These are phyloP conservation scores for Pyrenophora tritici-repentis DNA, from an alignment of 2,329 filamentous ascomycete genomes.

Conservation along the genomic window DNA sequence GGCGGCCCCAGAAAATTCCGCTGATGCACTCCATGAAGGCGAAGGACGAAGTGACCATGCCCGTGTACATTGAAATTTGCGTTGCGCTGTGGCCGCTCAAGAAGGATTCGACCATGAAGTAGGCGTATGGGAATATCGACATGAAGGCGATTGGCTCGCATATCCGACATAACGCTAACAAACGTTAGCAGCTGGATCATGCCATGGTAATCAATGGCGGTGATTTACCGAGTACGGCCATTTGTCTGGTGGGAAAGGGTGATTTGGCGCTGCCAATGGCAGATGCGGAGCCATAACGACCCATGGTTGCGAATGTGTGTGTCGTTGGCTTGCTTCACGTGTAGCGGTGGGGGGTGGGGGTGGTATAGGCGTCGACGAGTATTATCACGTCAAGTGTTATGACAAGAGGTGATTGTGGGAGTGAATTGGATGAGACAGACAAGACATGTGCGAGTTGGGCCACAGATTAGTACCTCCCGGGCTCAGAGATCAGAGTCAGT, in stretches of 20 bases:
- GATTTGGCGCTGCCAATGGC: conserved; percentile 42
- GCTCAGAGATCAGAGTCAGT: conserved; percentile 33
- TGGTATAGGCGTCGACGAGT: conserved; percentile 4
- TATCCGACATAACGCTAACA: conserved; percentile 83
- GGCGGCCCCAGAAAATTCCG: conserved; percentile 87
- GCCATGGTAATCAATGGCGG: background rate
- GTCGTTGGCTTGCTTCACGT: conserved; percentile 15
- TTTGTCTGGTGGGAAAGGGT: conserved; percentile 62
- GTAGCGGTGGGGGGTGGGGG: background rate
- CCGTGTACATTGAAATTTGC: conserved; percentile 88
- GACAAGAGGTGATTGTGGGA: conserved; percentile 15
- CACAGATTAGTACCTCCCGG: conserved; percentile 31
- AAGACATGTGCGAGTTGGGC: conserved; percentile 40
- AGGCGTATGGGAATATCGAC: conserved; percentile 98
- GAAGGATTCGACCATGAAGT: conserved; percentile 96
- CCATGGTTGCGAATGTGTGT: conserved; percentile 28
- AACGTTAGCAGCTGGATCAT: conserved; percentile 5
- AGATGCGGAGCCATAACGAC: conserved; percentile 35
- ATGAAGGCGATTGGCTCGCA: conserved; percentile 99
- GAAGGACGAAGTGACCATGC: conserved; percentile 95
- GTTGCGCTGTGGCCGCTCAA: conserved; percentile 77
- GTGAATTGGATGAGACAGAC: conserved; percentile 21
- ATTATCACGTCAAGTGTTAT: conserved; percentile 6
- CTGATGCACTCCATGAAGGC: conserved; percentile 95
- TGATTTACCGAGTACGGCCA: conserved; percentile 59